Evolutionary conservation across 345 rosid species (phyloP), one percentile per base, ranked within the genome.

Genomic region (Populus ilicifolia): DNA sequence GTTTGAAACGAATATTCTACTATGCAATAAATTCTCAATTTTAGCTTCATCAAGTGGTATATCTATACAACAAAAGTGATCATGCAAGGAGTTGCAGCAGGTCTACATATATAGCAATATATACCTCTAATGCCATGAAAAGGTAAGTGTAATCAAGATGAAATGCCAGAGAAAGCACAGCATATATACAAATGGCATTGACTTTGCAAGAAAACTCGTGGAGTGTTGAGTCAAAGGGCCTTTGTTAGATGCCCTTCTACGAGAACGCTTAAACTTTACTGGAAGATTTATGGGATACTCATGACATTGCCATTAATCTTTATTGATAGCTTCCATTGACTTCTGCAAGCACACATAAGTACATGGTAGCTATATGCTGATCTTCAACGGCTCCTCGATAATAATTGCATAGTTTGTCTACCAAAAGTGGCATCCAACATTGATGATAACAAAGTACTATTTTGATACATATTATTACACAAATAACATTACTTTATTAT

Each of bases 191-290:
- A 52, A 18, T 63, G 23, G 43, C 43, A 64, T 33, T 36, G 41
- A 64, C 52, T 68, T n/a, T 46, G 65, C 20, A 29, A 59, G 44
- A 64, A 46, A 66, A 39, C 38, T 33, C 4, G 2, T 38, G 80
- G 54, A 20, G 1, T 2, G 38, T 1, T 25, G 12, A 64, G 70
- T 64, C 65, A 71, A 65, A 71, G 70, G 25, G 39, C 30, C 44
- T 41, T 21, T 17, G 54, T 30, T 70, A 20, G 74, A 77, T 70
- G 35, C 75, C 71, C 70, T 70, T 70, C 70, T 70, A 62, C 69
- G 48, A 63, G 44, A 59, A 62, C 43, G 25, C 25, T 56, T 9
- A 12, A 68, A 44, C 50, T 69, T 69, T 41, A 77, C 46, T 48
- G 5, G 43, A 52, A 67, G 30, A 35, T 54, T 20, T 59, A 52